Evolutionary conservation across 805 yeast species (phyloP), one percentile per base, ranked within the genome.

Genomic region (Candida succiphila): DNA sequence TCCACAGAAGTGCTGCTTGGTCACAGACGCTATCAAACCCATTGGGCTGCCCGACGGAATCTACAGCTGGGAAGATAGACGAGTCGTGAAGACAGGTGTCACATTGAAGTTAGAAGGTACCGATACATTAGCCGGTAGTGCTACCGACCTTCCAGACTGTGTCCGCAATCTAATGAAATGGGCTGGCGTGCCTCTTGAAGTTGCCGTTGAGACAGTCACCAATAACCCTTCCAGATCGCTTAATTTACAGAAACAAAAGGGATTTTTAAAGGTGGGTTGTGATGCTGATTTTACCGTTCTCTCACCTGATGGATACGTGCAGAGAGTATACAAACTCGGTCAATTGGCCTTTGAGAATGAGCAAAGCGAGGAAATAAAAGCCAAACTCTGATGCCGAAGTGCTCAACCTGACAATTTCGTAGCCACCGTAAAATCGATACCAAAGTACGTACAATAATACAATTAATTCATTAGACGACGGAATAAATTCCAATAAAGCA

Each of bases 71-170:
- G 60, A 56, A 17, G 56, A 60, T 35, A 70, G 68, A 52, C 49
- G 45, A 31, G 63, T 73, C 17, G 65, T 55, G 23, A 73, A 73
- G 48, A 54, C 54, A 16, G 78, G 73, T n/a, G 48, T 60, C 28
- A 49, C 57, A 29, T 56, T 72, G 39, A 59, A 58, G 34, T 58
- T 73, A 40, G 58, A 71, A 46, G 75, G 73, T 22, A 71, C 78
- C 8, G 60, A 64, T 34, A 74, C 77, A 7, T 66, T 73, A 51
- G 80, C 80, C 8, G 80, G 80, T 19, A 67, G 75, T 15, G 77
- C 76, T n/a, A 69, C 78, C 7, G 64, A 69, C 21, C 60, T 72
- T 33, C 65, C 71, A 18, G 61, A 61, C 33, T 68, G 76, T 45
- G 51, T 72, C 22, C 56, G 69, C 38, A 72, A 73, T 50, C 56